Percentiles rank a stretch among this genome's conserved stretches.
Conservation (phyloP, 208 protist genomes). For the Polymyxa betae region DNA sequence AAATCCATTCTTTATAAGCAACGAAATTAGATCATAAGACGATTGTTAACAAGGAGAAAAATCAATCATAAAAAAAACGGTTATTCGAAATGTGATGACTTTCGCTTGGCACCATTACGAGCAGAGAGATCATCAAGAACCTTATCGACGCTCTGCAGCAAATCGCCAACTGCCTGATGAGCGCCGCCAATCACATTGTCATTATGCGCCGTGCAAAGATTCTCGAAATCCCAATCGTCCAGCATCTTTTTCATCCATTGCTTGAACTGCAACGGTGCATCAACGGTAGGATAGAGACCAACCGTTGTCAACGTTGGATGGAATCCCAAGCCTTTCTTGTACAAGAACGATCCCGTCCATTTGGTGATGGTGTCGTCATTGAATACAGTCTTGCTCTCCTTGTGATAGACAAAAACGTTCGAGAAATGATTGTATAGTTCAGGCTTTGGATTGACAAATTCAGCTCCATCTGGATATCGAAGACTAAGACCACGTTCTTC, state of each 20-base stretch:
- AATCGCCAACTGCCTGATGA: neutral
- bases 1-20: too few relatives aligned
- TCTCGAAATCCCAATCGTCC: constrained; percentile 56
- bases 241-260: constrained; percentile 14
- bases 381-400: neutral
- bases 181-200: constrained; percentile 27
- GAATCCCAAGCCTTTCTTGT: constrained; percentile 52
- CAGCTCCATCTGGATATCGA: constrained; percentile 35
- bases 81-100: too few relatives aligned
- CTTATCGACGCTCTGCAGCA: neutral
- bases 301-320: constrained; percentile 32
- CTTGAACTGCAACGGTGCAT: constrained; percentile 33
- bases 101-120: too few relatives aligned
- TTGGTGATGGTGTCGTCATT: constrained; percentile 54
- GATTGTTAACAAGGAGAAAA: too few relatives aligned
- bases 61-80: too few relatives aligned
- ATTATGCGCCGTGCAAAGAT: constrained; percentile 50
- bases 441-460: constrained; percentile 31
- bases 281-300: constrained; percentile 42
- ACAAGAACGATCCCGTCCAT: neutral
- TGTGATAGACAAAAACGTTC: constrained; percentile 52
- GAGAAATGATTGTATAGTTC: constrained; percentile 50
- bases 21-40: too few relatives aligned
- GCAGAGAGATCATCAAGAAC: constrained; percentile 28
- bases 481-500: constrained; percentile 29